Conservation (phyloP, 2,329 filamentous ascomycete species). For the Xylaria polymorpha region DNA sequence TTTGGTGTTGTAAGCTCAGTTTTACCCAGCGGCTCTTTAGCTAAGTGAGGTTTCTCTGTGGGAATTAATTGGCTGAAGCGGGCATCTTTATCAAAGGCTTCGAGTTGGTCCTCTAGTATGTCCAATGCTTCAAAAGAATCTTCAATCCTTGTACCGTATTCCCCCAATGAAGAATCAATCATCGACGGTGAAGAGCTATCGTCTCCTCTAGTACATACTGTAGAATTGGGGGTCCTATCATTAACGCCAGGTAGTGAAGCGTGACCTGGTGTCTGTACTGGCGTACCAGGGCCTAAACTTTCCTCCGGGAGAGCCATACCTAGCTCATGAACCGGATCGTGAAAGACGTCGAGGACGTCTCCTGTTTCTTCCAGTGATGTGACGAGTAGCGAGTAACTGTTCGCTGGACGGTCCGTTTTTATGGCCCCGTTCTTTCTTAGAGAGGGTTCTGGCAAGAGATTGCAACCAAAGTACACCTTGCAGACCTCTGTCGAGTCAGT, state of each 20-base stretch:
- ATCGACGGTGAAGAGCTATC: constrained; percentile 54
- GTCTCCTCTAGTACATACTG: constrained; percentile 48
- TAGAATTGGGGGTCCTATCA: constrained; percentile 38
- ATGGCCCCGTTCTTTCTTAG: constrained; percentile 41
- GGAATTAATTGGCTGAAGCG: constrained; percentile 42
- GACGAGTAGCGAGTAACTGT: constrained; percentile 59
- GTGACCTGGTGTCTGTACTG: constrained; percentile 33
- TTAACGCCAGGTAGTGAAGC: constrained; percentile 23
- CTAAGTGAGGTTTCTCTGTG: constrained; percentile 30
- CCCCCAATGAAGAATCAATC: constrained; percentile 49
- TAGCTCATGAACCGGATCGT: constrained; percentile 24
- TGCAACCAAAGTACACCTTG: constrained; percentile 63
- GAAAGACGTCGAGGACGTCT: constrained; percentile 40
- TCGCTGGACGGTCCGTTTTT: constrained; percentile 47
- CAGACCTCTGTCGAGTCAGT: constrained; percentile 33
- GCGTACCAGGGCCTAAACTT: constrained; percentile 33
- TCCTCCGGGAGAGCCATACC: constrained; percentile 42
- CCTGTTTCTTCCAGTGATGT: constrained; percentile 45
- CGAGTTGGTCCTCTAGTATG: constrained; percentile 69
- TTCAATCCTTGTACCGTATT: constrained; percentile 63
- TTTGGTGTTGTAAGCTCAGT: constrained; percentile 31
- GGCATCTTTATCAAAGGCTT: constrained; percentile 58
- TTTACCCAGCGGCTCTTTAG: constrained; percentile 29
- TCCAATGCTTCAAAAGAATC: constrained; percentile 73
- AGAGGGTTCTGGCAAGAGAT: constrained; percentile 58